Base-by-base conservation (phyloP, 768 basidiomycete genomes). In the Mycena olivaceomarginata region DNA sequence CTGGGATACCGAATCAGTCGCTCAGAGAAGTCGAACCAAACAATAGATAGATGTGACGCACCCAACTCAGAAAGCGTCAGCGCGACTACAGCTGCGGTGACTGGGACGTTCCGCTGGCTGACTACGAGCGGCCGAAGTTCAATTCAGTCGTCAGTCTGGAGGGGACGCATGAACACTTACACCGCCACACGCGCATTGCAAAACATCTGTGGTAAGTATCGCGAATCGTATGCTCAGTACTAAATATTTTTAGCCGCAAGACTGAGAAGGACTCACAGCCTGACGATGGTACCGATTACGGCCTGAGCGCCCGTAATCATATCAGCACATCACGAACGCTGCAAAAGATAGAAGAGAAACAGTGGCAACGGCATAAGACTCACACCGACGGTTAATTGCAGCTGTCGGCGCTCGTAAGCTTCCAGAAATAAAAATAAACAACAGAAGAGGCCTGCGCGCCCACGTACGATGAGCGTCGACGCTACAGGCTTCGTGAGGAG, bases 151-250 rank as follows among this genome's bases (percentile, higher is more conserved):
- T 37, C 12, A 37, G 37, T 46, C 13, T 43, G 59, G 66, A 57
- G 22, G 31, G 18, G 67, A 39, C 70, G 13, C 39, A 37, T 4
- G 41, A 40, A 48, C 22, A 51, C 85, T 79, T 82, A 93, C 92
- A 93, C 83, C 92, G 84, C 92, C 92, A 93, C 15, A 93, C 92
- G 16, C 92, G 90, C 83, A 93, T 85, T 1, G 91, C 87, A 74
- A 92, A 93, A 65, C 88, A 87, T 51, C 92, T 93, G 67, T 10
- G 20, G 9, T 25, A 25, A 25, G 25, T 25, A 25, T 25, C 25
- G 25, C 25, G 25, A 25, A 25, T 25, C 25, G 25, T 25, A 25
- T 25, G 25, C 1, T 25, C 25, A 25, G 25, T 25, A 25, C 25
- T 25, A 25, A 18, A 25, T 37, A 41, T 41, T 39, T 25, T 51